Conservation (phyloP, 257 asterid species). For the Solanum chiquidenum region DNA sequence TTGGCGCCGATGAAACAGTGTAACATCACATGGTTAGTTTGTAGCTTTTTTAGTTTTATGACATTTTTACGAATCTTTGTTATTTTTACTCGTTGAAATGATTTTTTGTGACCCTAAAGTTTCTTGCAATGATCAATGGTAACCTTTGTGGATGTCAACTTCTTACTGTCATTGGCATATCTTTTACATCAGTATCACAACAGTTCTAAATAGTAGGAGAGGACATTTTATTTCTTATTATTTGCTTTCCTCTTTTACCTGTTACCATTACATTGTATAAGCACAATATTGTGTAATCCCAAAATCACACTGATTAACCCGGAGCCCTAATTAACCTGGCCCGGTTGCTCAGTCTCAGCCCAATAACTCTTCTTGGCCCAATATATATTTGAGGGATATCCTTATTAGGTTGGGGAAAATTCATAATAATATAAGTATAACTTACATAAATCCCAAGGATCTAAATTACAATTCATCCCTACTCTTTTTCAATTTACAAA, state of each 20-base stretch:
- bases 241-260: too few species aligned
- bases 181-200: background rate
- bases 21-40: background rate
- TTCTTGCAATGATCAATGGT: background rate
- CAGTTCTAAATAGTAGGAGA: background rate
- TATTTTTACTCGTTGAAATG: background rate
- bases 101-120: background rate
- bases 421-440: too few species aligned
- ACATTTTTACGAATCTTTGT: background rate
- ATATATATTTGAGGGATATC: background rate
- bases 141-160: background rate
- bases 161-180: background rate
- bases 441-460: too few species aligned
- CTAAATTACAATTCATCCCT: too few species aligned
- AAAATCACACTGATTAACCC: background rate
- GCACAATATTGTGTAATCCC: background rate
- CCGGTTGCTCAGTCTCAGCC: background rate
- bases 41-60: background rate
- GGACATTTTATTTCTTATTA: background rate
- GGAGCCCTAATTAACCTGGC: background rate
- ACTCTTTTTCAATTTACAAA: too few species aligned
- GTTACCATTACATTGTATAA: too few species aligned
- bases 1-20: background rate
- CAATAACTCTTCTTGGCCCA: background rate
- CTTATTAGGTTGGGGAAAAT: background rate